Percentiles rank a stretch among this genome's conserved stretches.
Conservation (phyloP, 1,284 basidiomycete species). For the Papiliotrema laurentii region DNA sequence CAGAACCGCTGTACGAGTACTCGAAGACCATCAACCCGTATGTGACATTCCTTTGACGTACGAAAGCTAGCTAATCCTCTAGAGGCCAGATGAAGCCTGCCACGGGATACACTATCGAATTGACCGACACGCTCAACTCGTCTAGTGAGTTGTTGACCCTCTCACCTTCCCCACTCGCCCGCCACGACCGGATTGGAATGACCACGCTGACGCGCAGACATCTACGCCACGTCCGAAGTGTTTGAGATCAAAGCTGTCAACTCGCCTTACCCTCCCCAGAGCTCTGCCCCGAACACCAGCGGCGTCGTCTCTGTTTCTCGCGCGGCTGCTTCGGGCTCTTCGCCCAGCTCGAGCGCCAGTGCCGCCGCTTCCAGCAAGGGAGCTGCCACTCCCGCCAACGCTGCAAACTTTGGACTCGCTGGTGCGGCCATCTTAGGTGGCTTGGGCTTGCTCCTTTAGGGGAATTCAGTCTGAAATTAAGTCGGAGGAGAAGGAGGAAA, state of each 20-base stretch:
- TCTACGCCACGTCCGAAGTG: constrained; percentile 58
- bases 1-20: constrained; percentile 21
- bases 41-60: neutral
- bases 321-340: constrained; percentile 1
- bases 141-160: constrained; percentile 51
- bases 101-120: constrained; percentile 56
- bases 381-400: neutral
- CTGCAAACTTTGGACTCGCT: constrained; percentile 1
- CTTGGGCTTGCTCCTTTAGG: constrained; percentile 1
- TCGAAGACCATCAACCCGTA: constrained; percentile 35
- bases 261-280: constrained; percentile 57
- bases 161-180: neutral
- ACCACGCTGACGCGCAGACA: constrained; percentile 42
- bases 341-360: constrained; percentile 2
- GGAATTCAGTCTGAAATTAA: too few species aligned
- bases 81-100: constrained; percentile 22
- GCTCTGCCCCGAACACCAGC: constrained; percentile 44
- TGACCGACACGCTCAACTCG: constrained; percentile 59
- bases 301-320: neutral
- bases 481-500: too few species aligned
- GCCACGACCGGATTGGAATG: neutral
- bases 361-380: constrained; percentile 7
- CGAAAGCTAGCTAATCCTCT: neutral
- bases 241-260: constrained; percentile 66
- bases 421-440: constrained; percentile 3